Evolutionary conservation across 2,329 filamentous ascomycete species (phyloP), one percentile per base, ranked within the genome.

Genomic region (Botryotinia convoluta): DNA sequence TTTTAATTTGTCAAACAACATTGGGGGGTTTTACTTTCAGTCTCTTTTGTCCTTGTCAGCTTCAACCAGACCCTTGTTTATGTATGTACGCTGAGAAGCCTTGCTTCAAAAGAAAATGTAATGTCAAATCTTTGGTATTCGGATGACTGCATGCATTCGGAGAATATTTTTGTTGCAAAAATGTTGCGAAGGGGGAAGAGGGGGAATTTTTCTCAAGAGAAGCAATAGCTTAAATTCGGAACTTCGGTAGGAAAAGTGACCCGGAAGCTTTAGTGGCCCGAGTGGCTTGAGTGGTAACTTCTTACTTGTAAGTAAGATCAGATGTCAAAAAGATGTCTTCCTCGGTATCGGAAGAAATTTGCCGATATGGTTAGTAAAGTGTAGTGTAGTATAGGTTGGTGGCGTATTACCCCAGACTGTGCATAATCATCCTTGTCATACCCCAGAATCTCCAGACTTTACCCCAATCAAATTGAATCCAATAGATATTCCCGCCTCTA

Each of bases 391-490:
- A n/a, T 29, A 32, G 39, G 39, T 54, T 69, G 16, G 29, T 69
- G 16, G 22, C 26, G 51, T 68, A 26, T 39, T 72, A 68, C 62
- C 71, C 62, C 62, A 37, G 29, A 35, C 20, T 64, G 32, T 48
- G 32, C 42, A 71, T 62, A 65, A 71, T 64, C 32, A 68, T 35
- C 48, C 62, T 60, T 60, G 71, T 60, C 63, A 10, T 60, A 72
- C 51, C 71, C 71, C 62, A 48, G 51, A 68, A 69, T 68, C 71
- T 51, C 62, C 51, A 68, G 71, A 69, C 26, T 60, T 61, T 39
- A n/a, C 45, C 65, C 65, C 48, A 68, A 68, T 67, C 64, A 67
- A 22, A 54, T 54, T 35, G 35, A 6, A 16, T n/a, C n/a, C n/a
- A 57, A 59, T 37, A 9, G 20, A n/a, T 32, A 48, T 22, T 29